Conservation (phyloP, 176 grass and related monocot genomes). For the Oryza australiensis region DNA sequence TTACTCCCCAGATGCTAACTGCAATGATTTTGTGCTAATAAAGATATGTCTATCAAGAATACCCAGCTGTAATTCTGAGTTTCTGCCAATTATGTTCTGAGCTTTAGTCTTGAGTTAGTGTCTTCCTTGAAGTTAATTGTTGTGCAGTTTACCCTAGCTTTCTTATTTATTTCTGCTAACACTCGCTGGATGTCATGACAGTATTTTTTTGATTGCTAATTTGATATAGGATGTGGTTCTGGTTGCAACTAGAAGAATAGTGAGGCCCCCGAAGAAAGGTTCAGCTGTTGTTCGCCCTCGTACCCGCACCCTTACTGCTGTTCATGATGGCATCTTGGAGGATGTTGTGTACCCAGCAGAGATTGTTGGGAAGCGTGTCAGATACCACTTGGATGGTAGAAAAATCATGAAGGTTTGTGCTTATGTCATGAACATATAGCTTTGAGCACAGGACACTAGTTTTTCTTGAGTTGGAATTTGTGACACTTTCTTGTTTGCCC, state of each 20-base stretch:
- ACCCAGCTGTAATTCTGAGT: neutral
- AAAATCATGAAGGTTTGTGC: slow-evolving; percentile 43
- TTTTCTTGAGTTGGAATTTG: slow-evolving; percentile 1
- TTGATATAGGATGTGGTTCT: slow-evolving; percentile 65
- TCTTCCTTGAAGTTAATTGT: neutral
- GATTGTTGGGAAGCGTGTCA: slow-evolving; percentile 66
- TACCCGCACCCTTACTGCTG: slow-evolving; percentile 59
- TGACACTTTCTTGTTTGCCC: neutral
- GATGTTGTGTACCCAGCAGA: slow-evolving; percentile 73
- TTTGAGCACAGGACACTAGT: neutral
- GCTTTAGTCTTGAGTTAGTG: neutral
- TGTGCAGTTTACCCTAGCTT: neutral
- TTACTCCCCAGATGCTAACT: neutral
- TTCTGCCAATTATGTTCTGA: neutral
- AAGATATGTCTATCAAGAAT: neutral
- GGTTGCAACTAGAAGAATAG: slow-evolving; percentile 66
- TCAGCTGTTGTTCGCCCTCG: slow-evolving; percentile 70
- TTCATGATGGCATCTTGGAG: slow-evolving; percentile 73
- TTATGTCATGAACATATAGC: neutral
- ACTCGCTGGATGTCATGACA: slow-evolving; percentile 11
- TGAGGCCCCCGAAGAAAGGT: slow-evolving; percentile 74
- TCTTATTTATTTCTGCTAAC: neutral
- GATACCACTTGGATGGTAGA: slow-evolving; percentile 57
- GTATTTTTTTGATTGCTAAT: neutral
- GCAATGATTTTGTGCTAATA: neutral